phyloP scores from a whole-genome alignment of 305 asterid species.

The Rubia peregrina region DNA sequence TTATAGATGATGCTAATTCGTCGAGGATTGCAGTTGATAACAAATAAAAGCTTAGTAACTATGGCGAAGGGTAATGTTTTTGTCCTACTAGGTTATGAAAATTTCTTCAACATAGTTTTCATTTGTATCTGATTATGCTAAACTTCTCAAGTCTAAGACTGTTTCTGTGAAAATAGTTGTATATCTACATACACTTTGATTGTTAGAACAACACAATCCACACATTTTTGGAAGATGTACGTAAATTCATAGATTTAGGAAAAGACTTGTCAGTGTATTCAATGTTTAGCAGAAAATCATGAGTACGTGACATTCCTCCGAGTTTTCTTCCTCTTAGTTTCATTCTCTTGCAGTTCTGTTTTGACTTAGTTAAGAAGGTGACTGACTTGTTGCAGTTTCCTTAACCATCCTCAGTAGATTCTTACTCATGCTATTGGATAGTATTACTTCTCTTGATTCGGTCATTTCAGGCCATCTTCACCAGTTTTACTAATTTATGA shows the following conservation, averaged over 20 bases:
- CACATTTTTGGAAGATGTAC: too few species aligned
- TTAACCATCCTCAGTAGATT: too few species aligned
- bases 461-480: not conserved
- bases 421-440: too few species aligned
- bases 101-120: not conserved
- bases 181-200: not conserved
- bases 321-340: too few species aligned
- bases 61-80: constrained; percentile 29
- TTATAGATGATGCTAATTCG: constrained; percentile 78
- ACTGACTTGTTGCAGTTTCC: too few species aligned
- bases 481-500: not conserved
- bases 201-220: too few species aligned
- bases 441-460: too few species aligned
- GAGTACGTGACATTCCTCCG: not conserved
- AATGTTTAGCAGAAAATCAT: not conserved
- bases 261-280: not conserved
- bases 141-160: constrained; percentile 13
- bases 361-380: too few species aligned
- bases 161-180: constrained; percentile 19
- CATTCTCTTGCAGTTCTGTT: too few species aligned
- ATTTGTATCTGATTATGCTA: not conserved
- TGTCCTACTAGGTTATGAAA: not conserved
- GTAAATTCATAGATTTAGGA: not conserved
- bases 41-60: constrained; percentile 43
- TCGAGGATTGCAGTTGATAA: constrained; percentile 87